Evolutionary conservation across 768 basidiomycete species (phyloP).

Genomic region (Gautieria morchelliformis): DNA sequence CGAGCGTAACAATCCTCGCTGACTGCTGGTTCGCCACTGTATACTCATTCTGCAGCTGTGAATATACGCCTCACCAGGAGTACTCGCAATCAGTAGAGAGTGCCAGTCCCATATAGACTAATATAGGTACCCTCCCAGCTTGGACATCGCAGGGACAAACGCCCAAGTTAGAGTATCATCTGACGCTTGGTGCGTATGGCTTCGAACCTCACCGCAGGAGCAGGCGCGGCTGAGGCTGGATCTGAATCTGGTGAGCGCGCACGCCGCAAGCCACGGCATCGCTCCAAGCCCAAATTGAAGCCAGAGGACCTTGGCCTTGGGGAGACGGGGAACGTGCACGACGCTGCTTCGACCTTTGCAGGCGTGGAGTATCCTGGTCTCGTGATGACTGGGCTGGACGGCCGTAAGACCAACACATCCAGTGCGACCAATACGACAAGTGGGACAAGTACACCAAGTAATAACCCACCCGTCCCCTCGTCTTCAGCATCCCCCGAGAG

Average conservation of each 20-base stretch:
- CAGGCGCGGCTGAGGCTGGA: no score
- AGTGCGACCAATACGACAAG: not conserved
- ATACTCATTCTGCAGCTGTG: no score
- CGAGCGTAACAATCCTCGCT: no score
- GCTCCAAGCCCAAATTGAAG: not conserved
- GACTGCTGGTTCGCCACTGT: no score
- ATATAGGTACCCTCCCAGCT: no score
- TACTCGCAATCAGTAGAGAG: no score
- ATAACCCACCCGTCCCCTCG: not conserved
- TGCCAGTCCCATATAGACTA: no score
- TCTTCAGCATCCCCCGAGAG: not conserved
- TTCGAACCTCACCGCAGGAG: not conserved
- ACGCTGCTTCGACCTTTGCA: not conserved
- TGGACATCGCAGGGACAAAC: no score
- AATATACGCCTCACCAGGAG: no score
- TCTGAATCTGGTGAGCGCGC: not conserved
- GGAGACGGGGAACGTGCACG: not conserved
- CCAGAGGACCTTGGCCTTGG: not conserved
- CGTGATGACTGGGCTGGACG: no score
- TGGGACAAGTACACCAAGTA: not conserved
- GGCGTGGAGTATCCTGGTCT: not conserved
- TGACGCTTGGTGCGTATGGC: not conserved
- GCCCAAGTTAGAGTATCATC: no score
- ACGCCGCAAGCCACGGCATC: not conserved
- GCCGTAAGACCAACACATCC: not conserved